Base-by-base conservation (phyloP, 257 asterid species). In the Fraxinus cuspidata region DNA sequence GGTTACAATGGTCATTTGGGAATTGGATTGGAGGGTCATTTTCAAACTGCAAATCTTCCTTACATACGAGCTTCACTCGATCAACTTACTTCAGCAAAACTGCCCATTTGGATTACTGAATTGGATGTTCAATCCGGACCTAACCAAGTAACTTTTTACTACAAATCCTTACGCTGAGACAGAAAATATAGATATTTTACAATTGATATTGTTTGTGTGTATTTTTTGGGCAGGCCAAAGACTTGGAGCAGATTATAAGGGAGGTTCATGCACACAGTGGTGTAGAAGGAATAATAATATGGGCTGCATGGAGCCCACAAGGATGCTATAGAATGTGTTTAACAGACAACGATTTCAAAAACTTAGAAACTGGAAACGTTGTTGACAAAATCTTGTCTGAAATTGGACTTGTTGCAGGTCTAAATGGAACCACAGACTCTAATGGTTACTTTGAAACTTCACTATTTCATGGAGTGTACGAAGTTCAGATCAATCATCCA, bases 41-140 rank as follows among this genome's bases (percentile, higher is more conserved):
- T 87, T 29, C 27, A 10, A 0, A 0, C 9, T 9, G 76, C 82
- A 10, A 77, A 85, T 31, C 56, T 87, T 73, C 89, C 95, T 10
- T 87, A 87, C 60, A 7, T 87, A 0, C 74, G 92, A 72, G 69
- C 92, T 38, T 40, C 86, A 12, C 71, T 89, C 13, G 97, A 93
- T 74, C n/a, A 38, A 0, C 88, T 93, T 29, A 86, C 94, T 3
- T 73, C 89, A 0, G 81, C 92, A 2, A 64, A 29, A 42, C 70
- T 90, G 76, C 97, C 97, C 18, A 87, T 90, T 34, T 93, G 97
- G 97, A 35, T 90, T 35, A 89, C 97, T 0, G 97, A 93, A 78
- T 37, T 91, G 76, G 97, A 91, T 60, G 96, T 91, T 13, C 0
- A 51, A 0, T 2, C 83, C 0, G 81, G 85, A 53, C 81, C 85